Evolutionary conservation across 768 basidiomycete species (phyloP).

Genomic region (Suillus plorans): DNA sequence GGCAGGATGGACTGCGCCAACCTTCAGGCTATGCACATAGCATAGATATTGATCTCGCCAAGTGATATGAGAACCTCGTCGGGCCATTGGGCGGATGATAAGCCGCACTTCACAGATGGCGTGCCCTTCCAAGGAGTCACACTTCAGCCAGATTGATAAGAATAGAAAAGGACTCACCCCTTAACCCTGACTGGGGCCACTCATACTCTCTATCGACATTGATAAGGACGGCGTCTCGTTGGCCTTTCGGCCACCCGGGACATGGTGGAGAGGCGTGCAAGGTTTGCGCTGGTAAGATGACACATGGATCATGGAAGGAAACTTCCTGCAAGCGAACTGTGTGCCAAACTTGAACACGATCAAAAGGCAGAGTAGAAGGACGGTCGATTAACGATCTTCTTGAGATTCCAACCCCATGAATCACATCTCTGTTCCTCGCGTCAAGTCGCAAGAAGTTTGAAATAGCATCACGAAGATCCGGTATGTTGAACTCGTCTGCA

Average conservation of each 20-base stretch:
- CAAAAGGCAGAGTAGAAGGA: not conserved
- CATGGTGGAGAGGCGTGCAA: slow-evolving; percentile 23
- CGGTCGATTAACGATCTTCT: not conserved
- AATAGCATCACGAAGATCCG: not conserved
- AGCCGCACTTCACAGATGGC: not conserved
- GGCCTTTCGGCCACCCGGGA: slow-evolving; percentile 20
- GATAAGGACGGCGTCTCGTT: slow-evolving; percentile 18
- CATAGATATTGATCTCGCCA: not conserved
- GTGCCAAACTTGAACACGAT: not conserved
- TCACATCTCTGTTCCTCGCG: not conserved
- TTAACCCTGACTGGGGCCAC: slow-evolving; percentile 16
- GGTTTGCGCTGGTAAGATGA: slow-evolving; percentile 15
- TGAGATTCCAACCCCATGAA: not conserved
- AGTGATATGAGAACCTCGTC: not conserved
- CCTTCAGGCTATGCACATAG: not conserved
- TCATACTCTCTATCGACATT: slow-evolving; percentile 18
- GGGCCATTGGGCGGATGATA: not conserved
- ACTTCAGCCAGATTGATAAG: not conserved
- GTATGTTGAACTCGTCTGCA: not conserved
- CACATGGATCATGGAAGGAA: not conserved
- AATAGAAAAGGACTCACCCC: slow-evolving; percentile 3
- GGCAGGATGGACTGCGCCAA: not conserved
- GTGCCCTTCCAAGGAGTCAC: not conserved
- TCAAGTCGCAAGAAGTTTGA: not conserved
- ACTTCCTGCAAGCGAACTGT: not conserved